Evolutionary conservation across 2,329 filamentous ascomycete species (phyloP).

Genomic region (Coleophoma eucalyptorum): DNA sequence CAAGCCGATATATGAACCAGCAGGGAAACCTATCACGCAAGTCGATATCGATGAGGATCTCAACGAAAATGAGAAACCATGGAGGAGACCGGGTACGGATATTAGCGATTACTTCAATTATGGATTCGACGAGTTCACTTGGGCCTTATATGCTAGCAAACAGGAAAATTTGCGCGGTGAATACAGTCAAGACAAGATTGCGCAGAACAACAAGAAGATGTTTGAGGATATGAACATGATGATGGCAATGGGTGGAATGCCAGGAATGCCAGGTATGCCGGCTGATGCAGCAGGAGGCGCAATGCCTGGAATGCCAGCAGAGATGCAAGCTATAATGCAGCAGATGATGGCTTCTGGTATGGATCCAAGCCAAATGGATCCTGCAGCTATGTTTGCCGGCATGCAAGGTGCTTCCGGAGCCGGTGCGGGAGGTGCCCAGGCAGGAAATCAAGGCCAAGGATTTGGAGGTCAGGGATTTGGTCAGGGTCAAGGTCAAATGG

Average conservation of each 20-base stretch:
- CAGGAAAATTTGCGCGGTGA: slow-evolving; percentile 77
- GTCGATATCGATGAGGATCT: slow-evolving; percentile 73
- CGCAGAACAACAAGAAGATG: slow-evolving; percentile 72
- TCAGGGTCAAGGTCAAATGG: slow-evolving; percentile 24
- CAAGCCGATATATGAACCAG: slow-evolving; percentile 72
- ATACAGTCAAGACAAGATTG: slow-evolving; percentile 63
- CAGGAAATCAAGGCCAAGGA: slow-evolving; percentile 37
- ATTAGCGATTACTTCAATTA: slow-evolving; percentile 99
- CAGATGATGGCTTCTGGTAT: slow-evolving; percentile 65
- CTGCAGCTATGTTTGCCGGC: slow-evolving; percentile 55
- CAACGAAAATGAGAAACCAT: slow-evolving; percentile 83
- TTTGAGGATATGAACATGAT: slow-evolving; percentile 69
- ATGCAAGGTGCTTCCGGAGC: slow-evolving; percentile 45
- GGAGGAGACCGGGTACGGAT: slow-evolving; percentile 91
- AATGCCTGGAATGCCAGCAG: slow-evolving; percentile 61
- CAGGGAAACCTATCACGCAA: slow-evolving; percentile 77
- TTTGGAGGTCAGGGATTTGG: slow-evolving; percentile 49
- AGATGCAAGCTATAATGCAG: slow-evolving; percentile 68
- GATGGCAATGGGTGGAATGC: slow-evolving; percentile 51
- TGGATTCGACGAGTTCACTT: slow-evolving; percentile 97
- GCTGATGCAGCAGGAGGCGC: slow-evolving; percentile 33
- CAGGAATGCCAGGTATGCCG: slow-evolving; percentile 38
- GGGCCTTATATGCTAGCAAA: slow-evolving; percentile 89
- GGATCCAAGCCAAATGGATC: slow-evolving; percentile 65
- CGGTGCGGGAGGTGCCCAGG: slow-evolving; percentile 43